Base-by-base conservation (phyloP, 192 early-diverging fungal species). In the Coemansia sp. region DNA sequence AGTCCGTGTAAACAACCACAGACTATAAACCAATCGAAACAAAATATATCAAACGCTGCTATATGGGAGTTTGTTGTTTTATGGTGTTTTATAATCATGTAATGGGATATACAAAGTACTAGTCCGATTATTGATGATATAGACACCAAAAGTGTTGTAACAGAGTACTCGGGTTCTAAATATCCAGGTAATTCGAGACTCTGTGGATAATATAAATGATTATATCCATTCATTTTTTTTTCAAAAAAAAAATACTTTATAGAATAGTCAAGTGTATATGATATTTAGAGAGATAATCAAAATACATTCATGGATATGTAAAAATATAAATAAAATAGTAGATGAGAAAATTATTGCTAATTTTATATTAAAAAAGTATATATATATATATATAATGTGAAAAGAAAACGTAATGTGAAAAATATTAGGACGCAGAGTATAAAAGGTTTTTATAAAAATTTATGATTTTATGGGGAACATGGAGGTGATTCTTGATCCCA, bases 1-100 rank as follows among this genome's bases (percentile, higher is more conserved):
- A 76, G 43, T 45, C 64, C 45, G 71, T 88, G 87, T 55, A 86
- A 67, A 39, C 65, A 55, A 27, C 78, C 82, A 50, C 78, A 82
- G 15, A 80, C 39, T 22, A 83, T 56, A 50, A 81, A 84, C 87
- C 87, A 88, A n/a, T n/a, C n/a, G n/a, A n/a, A n/a, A n/a, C n/a
- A n/a, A n/a, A n/a, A n/a, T n/a, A n/a, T n/a, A n/a, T n/a, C n/a
- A n/a, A n/a, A n/a, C n/a, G n/a, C n/a, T n/a, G n/a, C n/a, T n/a
- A n/a, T n/a, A n/a, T n/a, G n/a, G n/a, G n/a, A n/a, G n/a, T n/a
- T n/a, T n/a, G n/a, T n/a, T n/a, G n/a, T n/a, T n/a, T n/a, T n/a
- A n/a, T n/a, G n/a, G n/a, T n/a, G n/a, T n/a, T n/a, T n/a, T 2
- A 24, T 32, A 18, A 15, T 9, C 19, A 28, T 19, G n/a, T 41